Evolutionary conservation across 2,329 filamentous ascomycete species (phyloP).

Genomic region (Chalaropsis thielavioides): DNA sequence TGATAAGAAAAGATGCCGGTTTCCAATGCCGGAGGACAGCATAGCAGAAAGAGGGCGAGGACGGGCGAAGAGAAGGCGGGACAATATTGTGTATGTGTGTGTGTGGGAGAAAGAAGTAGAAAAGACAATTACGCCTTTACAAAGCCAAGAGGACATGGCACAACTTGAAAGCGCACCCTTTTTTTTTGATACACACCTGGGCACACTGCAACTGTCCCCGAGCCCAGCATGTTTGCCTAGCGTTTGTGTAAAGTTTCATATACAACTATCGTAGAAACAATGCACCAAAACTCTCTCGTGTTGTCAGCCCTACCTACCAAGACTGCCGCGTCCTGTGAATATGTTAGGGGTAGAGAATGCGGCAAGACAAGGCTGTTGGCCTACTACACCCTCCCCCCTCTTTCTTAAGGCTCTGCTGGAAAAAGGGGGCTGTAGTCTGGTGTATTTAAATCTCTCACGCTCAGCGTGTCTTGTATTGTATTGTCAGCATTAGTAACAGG

Average conservation of each 20-base stretch:
- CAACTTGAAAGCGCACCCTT: too few relatives aligned
- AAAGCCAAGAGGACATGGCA: background rate
- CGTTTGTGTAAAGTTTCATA: background rate
- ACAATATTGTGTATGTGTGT: too few relatives aligned
- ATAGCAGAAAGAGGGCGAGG: background rate
- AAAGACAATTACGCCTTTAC: background rate
- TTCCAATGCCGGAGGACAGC: background rate
- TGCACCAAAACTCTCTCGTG: background rate
- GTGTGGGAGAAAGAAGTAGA: background rate
- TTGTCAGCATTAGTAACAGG: background rate
- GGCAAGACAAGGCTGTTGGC: background rate
- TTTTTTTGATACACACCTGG: background rate
- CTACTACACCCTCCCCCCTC: background rate
- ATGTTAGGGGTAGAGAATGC: background rate
- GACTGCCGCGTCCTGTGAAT: background rate
- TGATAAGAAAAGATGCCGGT: background rate
- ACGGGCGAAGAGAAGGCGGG: background rate
- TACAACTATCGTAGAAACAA: background rate
- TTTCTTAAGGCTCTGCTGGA: background rate
- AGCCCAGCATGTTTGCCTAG: background rate
- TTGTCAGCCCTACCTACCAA: background rate
- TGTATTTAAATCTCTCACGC: slow-evolving; percentile 2
- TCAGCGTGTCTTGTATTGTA: background rate
- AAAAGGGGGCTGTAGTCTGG: background rate
- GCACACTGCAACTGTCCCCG: background rate